A percentile compares a stretch with the other conserved stretches of the same genome.
Evolutionary conservation across 164 flowering plant genomes (phyloP).

Genomic region (Brasenia schreberi): DNA sequence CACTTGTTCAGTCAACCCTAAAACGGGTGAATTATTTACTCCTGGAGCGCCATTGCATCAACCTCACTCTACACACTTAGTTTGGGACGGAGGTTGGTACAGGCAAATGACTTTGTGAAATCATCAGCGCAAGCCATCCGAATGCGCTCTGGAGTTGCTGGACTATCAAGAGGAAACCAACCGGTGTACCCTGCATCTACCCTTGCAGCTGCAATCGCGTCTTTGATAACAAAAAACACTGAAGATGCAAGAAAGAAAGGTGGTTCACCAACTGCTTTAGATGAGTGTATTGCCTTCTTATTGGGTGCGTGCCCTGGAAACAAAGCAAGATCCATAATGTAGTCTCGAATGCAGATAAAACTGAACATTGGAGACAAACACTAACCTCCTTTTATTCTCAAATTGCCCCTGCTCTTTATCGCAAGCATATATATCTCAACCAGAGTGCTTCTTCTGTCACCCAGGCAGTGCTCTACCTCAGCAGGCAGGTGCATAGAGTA

Average conservation of each 20-base stretch:
- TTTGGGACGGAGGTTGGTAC: conserved; percentile 52
- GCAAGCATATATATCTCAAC: too few relatives aligned
- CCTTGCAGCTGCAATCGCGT: conserved; percentile 83
- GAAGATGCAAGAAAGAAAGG: conserved; percentile 92
- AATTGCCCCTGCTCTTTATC: too few relatives aligned
- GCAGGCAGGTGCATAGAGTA: too few relatives aligned
- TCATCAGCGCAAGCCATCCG: conserved; percentile 92
- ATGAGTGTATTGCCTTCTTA: conserved; percentile 77
- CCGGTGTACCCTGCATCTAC: conserved; percentile 45
- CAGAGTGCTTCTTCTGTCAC: too few relatives aligned
- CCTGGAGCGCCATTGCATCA: neutral
- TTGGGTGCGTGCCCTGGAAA: conserved; percentile 70
- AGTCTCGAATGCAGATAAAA: too few relatives aligned
- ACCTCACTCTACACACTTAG: conserved; percentile 42
- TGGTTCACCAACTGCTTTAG: conserved; percentile 97
- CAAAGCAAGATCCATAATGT: conserved; percentile 2
- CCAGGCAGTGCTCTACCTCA: too few relatives aligned
- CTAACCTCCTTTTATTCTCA: too few relatives aligned
- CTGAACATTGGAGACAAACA: too few relatives aligned
- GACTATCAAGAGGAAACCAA: conserved; percentile 95
- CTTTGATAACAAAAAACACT: conserved; percentile 88
- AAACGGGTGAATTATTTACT: neutral
- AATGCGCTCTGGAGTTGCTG: conserved; percentile 93
- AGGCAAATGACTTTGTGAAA: conserved; percentile 35
- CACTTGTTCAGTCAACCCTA: too few relatives aligned